Evolutionary conservation across 495 filamentous ascomycete species (phyloP).

Genomic region (Neurospora pannonica): DNA sequence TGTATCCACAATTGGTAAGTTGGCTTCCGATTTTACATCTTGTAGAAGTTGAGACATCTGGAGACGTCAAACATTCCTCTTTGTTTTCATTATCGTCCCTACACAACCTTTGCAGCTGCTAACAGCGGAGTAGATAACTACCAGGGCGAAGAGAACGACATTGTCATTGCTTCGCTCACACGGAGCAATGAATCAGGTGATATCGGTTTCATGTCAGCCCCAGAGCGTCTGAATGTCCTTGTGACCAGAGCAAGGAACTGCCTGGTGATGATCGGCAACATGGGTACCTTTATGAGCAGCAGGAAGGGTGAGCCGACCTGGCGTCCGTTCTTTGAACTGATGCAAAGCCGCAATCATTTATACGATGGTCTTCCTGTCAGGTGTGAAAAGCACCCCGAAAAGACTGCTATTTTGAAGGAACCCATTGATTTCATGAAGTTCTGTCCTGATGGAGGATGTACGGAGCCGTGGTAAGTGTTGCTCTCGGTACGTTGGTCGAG

Average conservation of each 20-base stretch:
- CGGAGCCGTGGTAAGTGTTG: constrained; percentile 49
- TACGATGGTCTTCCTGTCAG: constrained; percentile 63
- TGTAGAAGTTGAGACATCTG: neutral
- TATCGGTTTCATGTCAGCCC: constrained; percentile 66
- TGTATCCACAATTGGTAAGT: constrained; percentile 57
- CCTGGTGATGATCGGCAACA: constrained; percentile 65
- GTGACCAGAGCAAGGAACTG: constrained; percentile 59
- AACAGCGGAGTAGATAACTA: constrained; percentile 51
- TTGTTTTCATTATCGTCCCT: neutral
- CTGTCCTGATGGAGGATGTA: constrained; percentile 68
- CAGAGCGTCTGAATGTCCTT: constrained; percentile 63
- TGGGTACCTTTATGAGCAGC: constrained; percentile 53
- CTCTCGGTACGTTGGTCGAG: fast-evolving
- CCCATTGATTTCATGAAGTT: constrained; percentile 44
- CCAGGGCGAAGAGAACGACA: constrained; percentile 72
- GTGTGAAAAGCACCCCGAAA: constrained; percentile 57
- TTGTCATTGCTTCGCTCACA: constrained; percentile 59
- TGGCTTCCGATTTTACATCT: neutral
- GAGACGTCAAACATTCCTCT: neutral
- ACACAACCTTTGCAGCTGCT: neutral
- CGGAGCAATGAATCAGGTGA: constrained; percentile 55
- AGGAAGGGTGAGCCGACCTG: constrained; percentile 52
- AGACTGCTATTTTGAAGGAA: constrained; percentile 31
- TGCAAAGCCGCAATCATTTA: constrained; percentile 46
- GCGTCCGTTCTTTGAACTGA: constrained; percentile 46